These are phyloP conservation scores for Pythium aquatile DNA, from an alignment of 352 stramenopile species.

Conservation along the genomic window DNA sequence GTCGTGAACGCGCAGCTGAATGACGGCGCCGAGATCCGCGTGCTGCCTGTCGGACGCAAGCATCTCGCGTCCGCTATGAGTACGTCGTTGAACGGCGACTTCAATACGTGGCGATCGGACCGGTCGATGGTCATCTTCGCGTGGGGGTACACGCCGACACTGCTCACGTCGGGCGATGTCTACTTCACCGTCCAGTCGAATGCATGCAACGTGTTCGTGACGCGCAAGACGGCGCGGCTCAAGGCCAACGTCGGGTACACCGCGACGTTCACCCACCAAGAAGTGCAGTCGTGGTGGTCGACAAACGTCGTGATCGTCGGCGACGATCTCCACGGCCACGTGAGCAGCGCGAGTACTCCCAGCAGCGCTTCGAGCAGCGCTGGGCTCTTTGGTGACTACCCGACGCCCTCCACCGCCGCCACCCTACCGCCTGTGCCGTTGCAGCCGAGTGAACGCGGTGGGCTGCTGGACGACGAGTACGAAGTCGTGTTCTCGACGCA, in stretches of 20 bases:
- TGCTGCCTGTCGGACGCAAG: conserved; percentile 58
- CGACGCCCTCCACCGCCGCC: neutral
- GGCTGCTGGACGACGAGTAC: conserved; percentile 48
- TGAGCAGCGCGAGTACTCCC: conserved; percentile 24
- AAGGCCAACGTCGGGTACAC: conserved; percentile 79
- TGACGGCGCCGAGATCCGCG: conserved; percentile 68
- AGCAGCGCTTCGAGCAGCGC: conserved; percentile 19
- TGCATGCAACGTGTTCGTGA: conserved; percentile 79
- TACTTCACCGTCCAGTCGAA: conserved; percentile 85
- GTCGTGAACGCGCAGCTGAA: conserved; percentile 68
- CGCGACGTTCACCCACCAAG: conserved; percentile 80
- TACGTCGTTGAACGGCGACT: conserved; percentile 22
- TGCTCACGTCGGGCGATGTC: conserved; percentile 80
- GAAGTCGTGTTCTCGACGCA: conserved; percentile 64
- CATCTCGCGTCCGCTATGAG: conserved; percentile 46
- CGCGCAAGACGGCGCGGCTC: conserved; percentile 71
- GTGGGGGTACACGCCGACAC: conserved; percentile 82
- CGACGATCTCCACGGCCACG: conserved; percentile 64
- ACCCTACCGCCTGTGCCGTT: conserved; percentile 12
- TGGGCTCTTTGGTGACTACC: conserved; percentile 33
- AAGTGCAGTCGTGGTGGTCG: conserved; percentile 80
- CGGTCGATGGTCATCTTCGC: conserved; percentile 76
- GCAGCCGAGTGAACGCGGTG: conserved; percentile 7
- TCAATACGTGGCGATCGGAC: conserved; percentile 57
- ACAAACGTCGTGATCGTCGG: conserved; percentile 77